phyloP scores from a whole-genome alignment of 331 rosid species.

The Prunus yedoensis region DNA sequence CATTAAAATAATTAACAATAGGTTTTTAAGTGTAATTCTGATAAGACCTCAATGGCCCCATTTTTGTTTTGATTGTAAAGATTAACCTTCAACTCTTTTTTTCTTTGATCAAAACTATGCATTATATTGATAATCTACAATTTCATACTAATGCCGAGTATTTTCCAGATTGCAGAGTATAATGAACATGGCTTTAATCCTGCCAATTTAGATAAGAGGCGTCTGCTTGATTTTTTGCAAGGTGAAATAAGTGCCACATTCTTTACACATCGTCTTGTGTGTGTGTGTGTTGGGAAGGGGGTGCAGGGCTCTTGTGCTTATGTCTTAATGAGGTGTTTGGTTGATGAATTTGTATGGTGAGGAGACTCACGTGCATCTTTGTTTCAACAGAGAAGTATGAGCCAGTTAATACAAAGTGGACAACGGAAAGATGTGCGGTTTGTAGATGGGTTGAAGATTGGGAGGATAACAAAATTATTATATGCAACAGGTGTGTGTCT shows the following conservation, averaged over 20 bases:
- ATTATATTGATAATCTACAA: not conserved
- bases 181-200: slow-evolving; percentile 50
- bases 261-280: not conserved
- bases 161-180: slow-evolving; percentile 65
- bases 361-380: slow-evolving; percentile 17
- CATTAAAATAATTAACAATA: not conserved
- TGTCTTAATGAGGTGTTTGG: slow-evolving; percentile 9
- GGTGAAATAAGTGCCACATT: slow-evolving; percentile 47
- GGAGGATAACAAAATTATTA: slow-evolving; percentile 94
- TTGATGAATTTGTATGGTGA: slow-evolving; percentile 10
- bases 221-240: slow-evolving; percentile 61
- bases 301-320: not conserved
- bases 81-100: not conserved
- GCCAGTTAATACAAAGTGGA: slow-evolving; percentile 88
- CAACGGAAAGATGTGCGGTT: slow-evolving; percentile 93
- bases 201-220: slow-evolving; percentile 58
- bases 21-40: not conserved
- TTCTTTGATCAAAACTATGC: not conserved
- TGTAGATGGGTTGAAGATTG: slow-evolving; percentile 99
- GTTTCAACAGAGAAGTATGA: slow-evolving; percentile 72
- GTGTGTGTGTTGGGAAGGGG: not conserved
- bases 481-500: slow-evolving; percentile 82
- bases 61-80: not conserved
- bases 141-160: slow-evolving; percentile 24
- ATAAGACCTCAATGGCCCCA: not conserved